Conservation (phyloP, 2,329 filamentous ascomycete genomes). For the Colletotrichum spaethianum region DNA sequence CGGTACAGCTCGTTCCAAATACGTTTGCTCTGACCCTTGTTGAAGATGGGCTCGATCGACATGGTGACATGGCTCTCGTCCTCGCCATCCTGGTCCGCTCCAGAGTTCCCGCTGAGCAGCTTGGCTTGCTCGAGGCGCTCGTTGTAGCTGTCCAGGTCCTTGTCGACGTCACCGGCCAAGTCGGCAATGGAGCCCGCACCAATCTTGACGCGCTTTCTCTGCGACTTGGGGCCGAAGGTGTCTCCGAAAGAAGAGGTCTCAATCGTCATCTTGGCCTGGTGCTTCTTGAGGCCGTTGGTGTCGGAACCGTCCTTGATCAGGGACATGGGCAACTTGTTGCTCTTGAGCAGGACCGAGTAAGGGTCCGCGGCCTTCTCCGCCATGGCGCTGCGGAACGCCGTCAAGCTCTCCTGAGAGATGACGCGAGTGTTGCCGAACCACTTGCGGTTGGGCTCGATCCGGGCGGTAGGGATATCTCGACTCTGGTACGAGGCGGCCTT, state of each 20-base stretch:
- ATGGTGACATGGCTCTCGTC: conserved; percentile 67
- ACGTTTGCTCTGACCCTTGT: conserved; percentile 93
- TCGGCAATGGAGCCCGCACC: conserved; percentile 86
- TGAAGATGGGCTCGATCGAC: conserved; percentile 89
- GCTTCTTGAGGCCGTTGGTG: conserved; percentile 88
- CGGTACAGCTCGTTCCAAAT: conserved; percentile 98
- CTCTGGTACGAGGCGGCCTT: conserved; percentile 89
- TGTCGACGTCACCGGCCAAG: conserved; percentile 83
- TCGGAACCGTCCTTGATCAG: conserved; percentile 85
- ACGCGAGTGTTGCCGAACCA: conserved; percentile 97
- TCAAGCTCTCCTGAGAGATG: conserved; percentile 90
- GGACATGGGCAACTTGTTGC: conserved; percentile 97
- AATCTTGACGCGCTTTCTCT: conserved; percentile 93
- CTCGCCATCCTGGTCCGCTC: conserved; percentile 64
- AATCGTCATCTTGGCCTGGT: conserved; percentile 93
- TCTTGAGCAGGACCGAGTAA: conserved; percentile 94
- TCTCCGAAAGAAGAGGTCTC: conserved; percentile 89
- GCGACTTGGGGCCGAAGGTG: conserved; percentile 93
- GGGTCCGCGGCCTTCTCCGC: conserved; percentile 91
- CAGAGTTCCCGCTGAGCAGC: conserved; percentile 79
- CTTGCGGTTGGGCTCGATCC: conserved; percentile 95
- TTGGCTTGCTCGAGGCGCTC: conserved; percentile 85
- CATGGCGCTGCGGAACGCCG: conserved; percentile 91
- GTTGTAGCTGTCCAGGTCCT: conserved; percentile 85
- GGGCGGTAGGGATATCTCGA: conserved; percentile 83